A percentile compares a stretch with the other conserved stretches of the same genome.
Evolutionary conservation across 306 rosid species (phyloP).

Genomic region (Purshia tridentata): DNA sequence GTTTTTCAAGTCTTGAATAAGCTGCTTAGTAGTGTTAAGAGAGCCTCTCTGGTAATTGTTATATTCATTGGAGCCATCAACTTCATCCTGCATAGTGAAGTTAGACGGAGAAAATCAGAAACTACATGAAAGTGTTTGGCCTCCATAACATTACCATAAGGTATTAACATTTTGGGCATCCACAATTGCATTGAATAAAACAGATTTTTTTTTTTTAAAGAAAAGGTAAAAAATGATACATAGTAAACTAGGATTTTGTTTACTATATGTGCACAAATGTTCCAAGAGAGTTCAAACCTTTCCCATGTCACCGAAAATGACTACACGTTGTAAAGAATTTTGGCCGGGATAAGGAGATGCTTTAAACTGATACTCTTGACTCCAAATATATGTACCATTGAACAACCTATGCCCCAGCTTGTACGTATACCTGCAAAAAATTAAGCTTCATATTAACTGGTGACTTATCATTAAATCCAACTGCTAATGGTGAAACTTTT

Average conservation of each 20-base stretch:
- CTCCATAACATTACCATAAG: not conserved
- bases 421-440: constrained; percentile 57
- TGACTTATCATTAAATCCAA: not conserved
- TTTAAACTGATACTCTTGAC: constrained; percentile 60
- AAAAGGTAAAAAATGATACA: not conserved
- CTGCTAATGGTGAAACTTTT: not conserved
- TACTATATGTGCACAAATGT: not conserved
- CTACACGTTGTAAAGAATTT: constrained; percentile 69
- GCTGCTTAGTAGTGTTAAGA: constrained; percentile 80
- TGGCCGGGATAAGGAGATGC: constrained; percentile 86
- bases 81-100: constrained; percentile 42
- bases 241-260: not conserved
- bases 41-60: constrained; percentile 72
- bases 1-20: constrained; percentile 66
- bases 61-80: constrained; percentile 90
- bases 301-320: constrained; percentile 91
- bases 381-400: constrained; percentile 60
- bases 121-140: not conserved
- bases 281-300: constrained; percentile 48
- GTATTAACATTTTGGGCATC: not conserved
- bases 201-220: not conserved
- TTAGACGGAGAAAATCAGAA: not conserved
- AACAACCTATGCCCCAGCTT: constrained; percentile 63
- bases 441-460: not conserved
- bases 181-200: not conserved